Percentiles rank a stretch among this genome's conserved stretches.
Evolutionary conservation across 768 basidiomycete genomes (phyloP).

Genomic region (Psilocybe subaeruginosa): DNA sequence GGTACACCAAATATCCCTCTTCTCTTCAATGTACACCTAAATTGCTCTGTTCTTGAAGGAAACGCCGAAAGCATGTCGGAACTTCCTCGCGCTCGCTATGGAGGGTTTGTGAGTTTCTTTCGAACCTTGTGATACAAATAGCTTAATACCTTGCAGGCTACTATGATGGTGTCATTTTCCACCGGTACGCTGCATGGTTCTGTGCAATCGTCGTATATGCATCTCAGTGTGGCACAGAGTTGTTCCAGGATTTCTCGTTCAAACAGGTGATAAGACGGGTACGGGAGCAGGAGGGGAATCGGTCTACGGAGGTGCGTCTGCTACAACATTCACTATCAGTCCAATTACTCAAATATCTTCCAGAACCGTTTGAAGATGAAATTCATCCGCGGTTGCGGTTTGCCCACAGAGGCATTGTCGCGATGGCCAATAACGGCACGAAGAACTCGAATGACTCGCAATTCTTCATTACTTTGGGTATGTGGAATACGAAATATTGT

Average conservation of each 20-base stretch:
- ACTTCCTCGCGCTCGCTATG: constrained; percentile 86
- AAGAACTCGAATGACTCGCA: constrained; percentile 94
- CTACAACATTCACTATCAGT: not conserved
- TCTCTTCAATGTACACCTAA: not conserved
- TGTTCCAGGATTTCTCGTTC: constrained; percentile 90
- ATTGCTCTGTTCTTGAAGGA: constrained; percentile 50
- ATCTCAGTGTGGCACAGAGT: constrained; percentile 45
- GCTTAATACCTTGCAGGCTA: constrained; percentile 62
- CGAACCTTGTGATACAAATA: constrained; percentile 1
- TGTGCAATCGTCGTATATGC: not conserved
- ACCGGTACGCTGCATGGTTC: constrained; percentile 56
- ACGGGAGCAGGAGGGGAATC: constrained; percentile 94
- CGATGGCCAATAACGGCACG: constrained; percentile 89
- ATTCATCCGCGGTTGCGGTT: constrained; percentile 91
- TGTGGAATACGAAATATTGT: constrained; percentile 7
- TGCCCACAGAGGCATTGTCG: constrained; percentile 88
- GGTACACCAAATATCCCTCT: constrained; percentile 37
- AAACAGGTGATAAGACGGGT: constrained; percentile 92
- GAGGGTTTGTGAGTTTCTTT: constrained; percentile 65
- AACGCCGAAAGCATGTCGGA: constrained; percentile 92
- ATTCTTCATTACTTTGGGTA: constrained; percentile 93
- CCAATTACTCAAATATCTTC: not conserved
- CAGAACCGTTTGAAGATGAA: constrained; percentile 94
- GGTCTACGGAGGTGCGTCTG: constrained; percentile 78
- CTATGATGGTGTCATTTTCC: constrained; percentile 95